A percentile compares a stretch with the other conserved stretches of the same genome.
Evolutionary conservation across 371 early-diverging fungal species (phyloP).

Genomic region (Actinomucor elegans): DNA sequence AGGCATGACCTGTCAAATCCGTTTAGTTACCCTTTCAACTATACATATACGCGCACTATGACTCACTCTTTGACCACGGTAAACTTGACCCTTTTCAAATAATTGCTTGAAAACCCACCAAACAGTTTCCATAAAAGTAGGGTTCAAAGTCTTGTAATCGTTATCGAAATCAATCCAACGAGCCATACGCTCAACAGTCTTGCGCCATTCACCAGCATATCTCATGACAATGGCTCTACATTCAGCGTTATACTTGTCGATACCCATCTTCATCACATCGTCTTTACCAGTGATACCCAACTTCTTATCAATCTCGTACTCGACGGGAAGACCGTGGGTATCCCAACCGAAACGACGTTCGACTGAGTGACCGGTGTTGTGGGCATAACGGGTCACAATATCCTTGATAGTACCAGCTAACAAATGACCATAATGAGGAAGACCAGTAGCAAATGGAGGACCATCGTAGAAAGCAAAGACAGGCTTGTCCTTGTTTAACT

Average conservation of each 20-base stretch:
- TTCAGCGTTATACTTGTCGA: constrained; percentile 98
- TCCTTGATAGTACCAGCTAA: constrained; percentile 99
- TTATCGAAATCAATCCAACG: constrained; percentile 99
- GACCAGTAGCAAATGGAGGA: constrained; percentile 99
- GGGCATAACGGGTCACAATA: constrained; percentile 98
- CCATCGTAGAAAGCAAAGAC: constrained; percentile 98
- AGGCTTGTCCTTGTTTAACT: constrained; percentile 90
- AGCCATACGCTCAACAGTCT: constrained; percentile 97
- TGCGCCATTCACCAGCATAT: constrained; percentile 97
- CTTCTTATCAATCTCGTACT: constrained; percentile 99
- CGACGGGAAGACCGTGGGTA: constrained; percentile 99
- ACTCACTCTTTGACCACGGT: constrained; percentile 86
- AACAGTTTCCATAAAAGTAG: constrained; percentile 51
- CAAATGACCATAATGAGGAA: constrained; percentile 99
- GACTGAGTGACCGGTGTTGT: constrained; percentile 97
- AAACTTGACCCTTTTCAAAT: constrained; percentile 95
- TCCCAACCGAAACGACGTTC: constrained; percentile 99
- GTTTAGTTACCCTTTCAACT: too few relatives aligned
- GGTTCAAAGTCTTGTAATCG: constrained; percentile 93
- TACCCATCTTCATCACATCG: constrained; percentile 97
- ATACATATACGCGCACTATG: not conserved
- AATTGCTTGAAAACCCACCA: constrained; percentile 99
- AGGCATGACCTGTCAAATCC: constrained; percentile 93
- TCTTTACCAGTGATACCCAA: constrained; percentile 90
- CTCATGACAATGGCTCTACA: constrained; percentile 99